Percentiles rank a stretch among this genome's conserved stretches.
Conservation (phyloP, 2,329 filamentous ascomycete species). For the Fusarium haematococcum region DNA sequence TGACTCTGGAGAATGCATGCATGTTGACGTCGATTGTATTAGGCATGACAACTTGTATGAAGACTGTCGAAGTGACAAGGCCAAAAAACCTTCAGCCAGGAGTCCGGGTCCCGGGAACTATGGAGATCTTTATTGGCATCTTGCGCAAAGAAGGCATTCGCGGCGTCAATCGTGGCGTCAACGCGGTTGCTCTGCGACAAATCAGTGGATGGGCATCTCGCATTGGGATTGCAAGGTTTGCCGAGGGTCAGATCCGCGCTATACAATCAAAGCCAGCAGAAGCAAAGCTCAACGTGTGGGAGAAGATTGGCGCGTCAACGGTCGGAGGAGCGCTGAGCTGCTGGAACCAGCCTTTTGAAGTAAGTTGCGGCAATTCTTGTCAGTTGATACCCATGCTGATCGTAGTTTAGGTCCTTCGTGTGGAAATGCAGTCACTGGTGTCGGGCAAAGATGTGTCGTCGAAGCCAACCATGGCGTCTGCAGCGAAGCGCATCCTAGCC, state of each 20-base stretch:
- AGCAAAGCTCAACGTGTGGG: background rate
- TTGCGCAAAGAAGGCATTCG: background rate
- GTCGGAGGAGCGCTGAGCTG: conserved; percentile 17
- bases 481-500: too few species aligned
- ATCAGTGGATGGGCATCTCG: background rate
- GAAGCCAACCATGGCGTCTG: conserved; percentile 8
- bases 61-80: background rate
- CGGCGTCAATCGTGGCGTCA: background rate
- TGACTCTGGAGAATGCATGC: too few species aligned
- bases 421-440: background rate
- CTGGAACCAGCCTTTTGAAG: conserved; percentile 24
- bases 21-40: too few species aligned
- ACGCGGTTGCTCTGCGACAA: background rate
- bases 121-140: background rate
- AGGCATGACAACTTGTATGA: background rate
- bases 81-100: background rate
- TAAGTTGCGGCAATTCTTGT: background rate
- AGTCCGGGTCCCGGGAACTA: background rate
- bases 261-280: background rate
- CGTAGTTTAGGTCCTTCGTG: background rate
- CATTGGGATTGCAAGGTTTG: background rate
- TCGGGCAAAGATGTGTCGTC: background rate
- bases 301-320: background rate
- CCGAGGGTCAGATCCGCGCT: background rate
- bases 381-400: too few species aligned